phyloP scores from a whole-genome alignment of 163 green algal genomes.

The Prototheca stagnorum region DNA sequence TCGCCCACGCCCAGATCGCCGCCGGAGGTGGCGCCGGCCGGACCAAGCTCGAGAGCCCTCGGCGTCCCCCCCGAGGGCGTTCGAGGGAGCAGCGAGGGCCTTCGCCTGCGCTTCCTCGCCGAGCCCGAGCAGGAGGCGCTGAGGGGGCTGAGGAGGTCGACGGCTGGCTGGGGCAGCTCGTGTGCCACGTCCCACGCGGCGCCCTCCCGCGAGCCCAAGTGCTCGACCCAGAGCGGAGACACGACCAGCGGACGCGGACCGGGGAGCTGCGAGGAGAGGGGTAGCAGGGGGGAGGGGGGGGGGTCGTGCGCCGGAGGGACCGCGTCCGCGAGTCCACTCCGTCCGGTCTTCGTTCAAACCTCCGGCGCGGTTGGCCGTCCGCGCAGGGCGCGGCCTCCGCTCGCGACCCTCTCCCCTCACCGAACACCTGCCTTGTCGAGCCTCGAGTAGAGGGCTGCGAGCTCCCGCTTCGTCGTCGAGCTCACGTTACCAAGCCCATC shows the following conservation, averaged over 20 bases:
- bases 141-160: background rate
- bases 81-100: background rate
- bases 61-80: background rate
- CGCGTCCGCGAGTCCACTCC: no score
- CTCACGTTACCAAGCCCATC: no score
- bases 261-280: background rate
- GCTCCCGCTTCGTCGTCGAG: no score
- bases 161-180: slow-evolving; percentile 11
- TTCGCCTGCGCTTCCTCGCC: background rate
- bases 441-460: no score
- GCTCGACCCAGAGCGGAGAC: slow-evolving; percentile 36
- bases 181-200: no score
- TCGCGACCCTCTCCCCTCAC: no score
- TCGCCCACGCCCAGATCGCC: no score
- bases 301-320: background rate
- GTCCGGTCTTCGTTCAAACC: background rate
- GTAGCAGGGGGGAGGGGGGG: background rate
- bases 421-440: no score
- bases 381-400: background rate
- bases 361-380: background rate
- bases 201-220: slow-evolving; percentile 12
- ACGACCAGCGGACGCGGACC: slow-evolving; percentile 18
- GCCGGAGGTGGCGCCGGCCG: no score
- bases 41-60: background rate
- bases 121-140: background rate